These are phyloP conservation scores for Linum trigynum DNA, from an alignment of 345 rosid genomes.

Conservation along the genomic window DNA sequence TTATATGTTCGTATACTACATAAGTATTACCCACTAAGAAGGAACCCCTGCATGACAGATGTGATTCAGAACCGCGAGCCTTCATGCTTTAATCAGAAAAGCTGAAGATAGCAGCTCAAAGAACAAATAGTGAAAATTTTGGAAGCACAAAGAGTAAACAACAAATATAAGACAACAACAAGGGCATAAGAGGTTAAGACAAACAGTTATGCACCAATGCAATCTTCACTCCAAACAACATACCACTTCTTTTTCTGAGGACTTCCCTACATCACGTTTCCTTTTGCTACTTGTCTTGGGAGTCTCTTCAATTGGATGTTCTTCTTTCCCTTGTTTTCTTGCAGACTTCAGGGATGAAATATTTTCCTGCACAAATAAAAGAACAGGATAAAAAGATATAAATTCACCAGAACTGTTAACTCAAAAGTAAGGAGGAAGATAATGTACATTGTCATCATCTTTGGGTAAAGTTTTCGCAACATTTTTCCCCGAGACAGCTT, in stretches of 20 bases:
- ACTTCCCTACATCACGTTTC: constrained; percentile 39
- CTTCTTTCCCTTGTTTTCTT: constrained; percentile 38
- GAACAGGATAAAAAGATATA: constrained; percentile 2
- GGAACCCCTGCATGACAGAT: no score
- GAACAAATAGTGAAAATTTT: background rate
- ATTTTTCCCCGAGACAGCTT: constrained; percentile 35
- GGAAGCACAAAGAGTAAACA: background rate
- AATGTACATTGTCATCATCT: constrained; percentile 44
- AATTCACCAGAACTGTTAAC: constrained; percentile 7
- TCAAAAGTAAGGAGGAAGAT: constrained; percentile 8
- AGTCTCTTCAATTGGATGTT: constrained; percentile 38
- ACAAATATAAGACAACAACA: background rate
- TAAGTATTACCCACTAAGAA: no score
- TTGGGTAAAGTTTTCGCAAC: constrained; percentile 29
- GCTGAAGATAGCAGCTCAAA: background rate
- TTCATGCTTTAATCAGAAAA: constrained; percentile 1
- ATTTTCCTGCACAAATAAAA: constrained; percentile 33
- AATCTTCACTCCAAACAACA: constrained; percentile 6
- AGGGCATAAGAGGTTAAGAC: background rate
- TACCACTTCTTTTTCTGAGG: constrained; percentile 32
- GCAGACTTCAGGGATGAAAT: constrained; percentile 46
- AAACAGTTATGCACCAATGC: no score
- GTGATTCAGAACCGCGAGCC: constrained; percentile 2
- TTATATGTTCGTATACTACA: no score
- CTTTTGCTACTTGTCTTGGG: constrained; percentile 53